Base-by-base conservation (phyloP, 768 basidiomycete species). In the Agaricus subrufescens region DNA sequence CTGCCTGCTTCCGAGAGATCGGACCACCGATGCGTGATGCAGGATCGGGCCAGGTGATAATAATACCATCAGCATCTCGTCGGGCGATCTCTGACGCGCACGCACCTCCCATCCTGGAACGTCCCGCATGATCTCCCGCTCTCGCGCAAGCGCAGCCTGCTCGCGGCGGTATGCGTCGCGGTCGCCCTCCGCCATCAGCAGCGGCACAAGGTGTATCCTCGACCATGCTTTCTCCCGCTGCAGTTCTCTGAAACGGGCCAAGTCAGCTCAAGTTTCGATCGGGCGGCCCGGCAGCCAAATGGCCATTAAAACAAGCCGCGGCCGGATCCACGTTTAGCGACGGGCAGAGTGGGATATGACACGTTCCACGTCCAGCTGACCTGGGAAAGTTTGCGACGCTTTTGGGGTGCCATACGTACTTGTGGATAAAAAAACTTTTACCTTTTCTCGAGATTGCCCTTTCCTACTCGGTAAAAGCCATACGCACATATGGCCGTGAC, bases 161-260 rank as follows among this genome's bases (percentile, higher is more conserved):
- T 86, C 74, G 39, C 91, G 83, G 58, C 92, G 80, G 75, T 91
- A 94, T 54, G 80, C 77, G 69, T 95, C 93, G 54, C 97, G 87
- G 75, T 99, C 96, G 3, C 86, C 86, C 69, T 99, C 96, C 39
- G 96, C 96, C 63, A 95, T 78, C 46, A 99, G 79, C 56, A 98
- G 69, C 9, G 96, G 97, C 31, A 94, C 87, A 34, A 97, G 82
- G 75, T 98, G 86, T 67, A 99, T 94, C 60, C 96, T 84, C 57
- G 94, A 91, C 96, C 96, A 98, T 37, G 85, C 84, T 73, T 89
- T 88, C 76, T 99, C 96, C 60, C 96, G 82, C 69, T 89, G 78
- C 42, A 98, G 79, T 75, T 99, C 96, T 72, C 96, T 98, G 77
- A 58, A 54, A 52, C 56, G 55, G 52, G 66, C 75, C 73, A 71